Percentiles rank a stretch among this genome's conserved stretches.
Evolutionary conservation across 1,284 basidiomycete species (phyloP).

Genomic region (Melampsora larici-populina): DNA sequence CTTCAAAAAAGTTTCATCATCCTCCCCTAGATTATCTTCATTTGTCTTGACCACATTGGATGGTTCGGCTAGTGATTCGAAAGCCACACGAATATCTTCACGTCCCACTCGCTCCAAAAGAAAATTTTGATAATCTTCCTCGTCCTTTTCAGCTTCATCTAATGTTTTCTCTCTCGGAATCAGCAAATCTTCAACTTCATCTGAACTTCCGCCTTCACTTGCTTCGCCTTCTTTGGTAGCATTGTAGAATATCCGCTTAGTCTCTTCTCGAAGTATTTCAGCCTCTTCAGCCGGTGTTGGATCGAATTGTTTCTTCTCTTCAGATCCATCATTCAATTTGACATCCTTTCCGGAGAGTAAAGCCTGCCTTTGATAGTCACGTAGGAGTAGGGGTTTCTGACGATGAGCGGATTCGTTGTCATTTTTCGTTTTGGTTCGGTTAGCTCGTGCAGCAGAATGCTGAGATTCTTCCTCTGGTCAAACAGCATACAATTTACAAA

Average conservation of each 20-base stretch:
- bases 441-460: constrained; percentile 50
- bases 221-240: constrained; percentile 57
- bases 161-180: constrained; percentile 71
- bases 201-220: constrained; percentile 62
- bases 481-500: background rate
- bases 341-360: constrained; percentile 51
- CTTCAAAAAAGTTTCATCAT: constrained; percentile 71
- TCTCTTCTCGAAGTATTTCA: constrained; percentile 70
- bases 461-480: constrained; percentile 51
- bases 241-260: constrained; percentile 72
- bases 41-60: constrained; percentile 44
- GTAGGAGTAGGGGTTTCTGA: constrained; percentile 55
- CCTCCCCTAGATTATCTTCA: constrained; percentile 46
- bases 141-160: constrained; percentile 70
- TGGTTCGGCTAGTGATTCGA: constrained; percentile 26
- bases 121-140: constrained; percentile 75
- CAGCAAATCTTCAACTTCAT: constrained; percentile 58
- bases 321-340: constrained; percentile 40
- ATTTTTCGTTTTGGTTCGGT: constrained; percentile 46
- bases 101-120: constrained; percentile 76
- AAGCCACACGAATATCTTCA: constrained; percentile 59
- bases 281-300: constrained; percentile 78
- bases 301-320: constrained; percentile 35
- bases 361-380: constrained; percentile 57
- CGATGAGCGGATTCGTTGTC: constrained; percentile 57